Evolutionary conservation across 2,329 filamentous ascomycete genomes (phyloP), one percentile per base, ranked within the genome.

Genomic region (Apiospora marii): DNA sequence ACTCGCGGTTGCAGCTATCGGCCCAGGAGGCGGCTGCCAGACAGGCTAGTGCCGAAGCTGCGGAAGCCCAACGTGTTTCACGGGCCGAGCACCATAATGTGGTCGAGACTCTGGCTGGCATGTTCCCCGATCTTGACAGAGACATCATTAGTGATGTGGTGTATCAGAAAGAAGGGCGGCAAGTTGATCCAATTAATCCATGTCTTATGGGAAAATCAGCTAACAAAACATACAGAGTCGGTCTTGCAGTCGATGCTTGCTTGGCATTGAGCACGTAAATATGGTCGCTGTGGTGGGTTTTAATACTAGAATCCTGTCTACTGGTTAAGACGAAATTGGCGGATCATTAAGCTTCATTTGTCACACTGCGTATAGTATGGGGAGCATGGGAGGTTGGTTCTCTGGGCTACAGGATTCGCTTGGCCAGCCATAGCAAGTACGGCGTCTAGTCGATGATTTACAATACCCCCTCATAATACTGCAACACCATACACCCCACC

Each of bases 111-210:
- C 85, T 99, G 72, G 92, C 94, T 68, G 93, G 94, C 77, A 99
- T 99, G 96, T 99, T 99, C 81, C 96, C 96, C 0, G 95, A 97
- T 80, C 86, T 99, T 69, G 96, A 99, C 82, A 91, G 91, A 78
- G 97, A 99, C 68, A 89, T 99, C 49, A 98, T 99, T 80, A 95
- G 95, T 78, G 96, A 99, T 84, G 96, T 99, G 53, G 96, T 99
- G 37, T 92, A 96, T 81, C 91, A 97, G 85, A 98, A 99, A 84
- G 92, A 98, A 83, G 97, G 96, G 80, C 91, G 94, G 94, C 96
- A 82, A 85, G 93, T 89, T 27, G 43, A 71, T 68, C 51, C 71
- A 34, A 48, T 48, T 68, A 61, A 37, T 46, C 41, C 67, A 68
- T 71, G 48, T 30, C 68, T 71, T 6, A 41, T 41, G 19, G 58